Evolutionary conservation across 106 monocot species (phyloP).

Genomic region (Allium cepa): DNA sequence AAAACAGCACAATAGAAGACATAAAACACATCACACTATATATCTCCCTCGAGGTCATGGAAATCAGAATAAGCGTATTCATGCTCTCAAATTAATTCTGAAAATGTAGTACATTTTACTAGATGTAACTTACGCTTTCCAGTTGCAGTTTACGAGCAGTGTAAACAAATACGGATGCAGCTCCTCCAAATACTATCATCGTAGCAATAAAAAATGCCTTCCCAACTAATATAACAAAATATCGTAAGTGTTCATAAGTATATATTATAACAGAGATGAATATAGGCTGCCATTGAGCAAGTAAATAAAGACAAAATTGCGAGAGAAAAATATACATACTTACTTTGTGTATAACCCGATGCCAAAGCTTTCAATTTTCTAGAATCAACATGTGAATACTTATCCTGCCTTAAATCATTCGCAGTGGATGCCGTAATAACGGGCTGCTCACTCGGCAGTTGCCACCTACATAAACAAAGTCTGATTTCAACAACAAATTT

Average conservation of each 20-base stretch:
- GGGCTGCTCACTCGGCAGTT: slow-evolving; percentile 41
- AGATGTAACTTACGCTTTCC: slow-evolving; percentile 46
- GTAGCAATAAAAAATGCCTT: slow-evolving; percentile 64
- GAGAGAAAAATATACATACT: background rate
- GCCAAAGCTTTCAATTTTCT: slow-evolving; percentile 61
- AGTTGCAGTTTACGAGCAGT: slow-evolving; percentile 43
- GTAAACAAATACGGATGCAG: slow-evolving; percentile 18
- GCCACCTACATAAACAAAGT: slow-evolving; percentile 46
- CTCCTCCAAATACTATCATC: slow-evolving; percentile 61
- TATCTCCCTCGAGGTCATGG: too few species aligned
- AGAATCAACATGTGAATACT: slow-evolving; percentile 31
- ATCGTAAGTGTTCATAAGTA: background rate
- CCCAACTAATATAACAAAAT: slow-evolving; percentile 33
- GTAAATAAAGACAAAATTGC: background rate
- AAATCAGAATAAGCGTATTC: too few species aligned
- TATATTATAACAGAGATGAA: background rate
- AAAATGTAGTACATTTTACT: background rate
- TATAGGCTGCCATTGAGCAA: background rate
- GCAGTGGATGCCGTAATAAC: slow-evolving; percentile 55
- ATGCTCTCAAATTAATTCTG: too few species aligned
- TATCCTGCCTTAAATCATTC: slow-evolving; percentile 61
- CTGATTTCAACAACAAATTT: too few species aligned
- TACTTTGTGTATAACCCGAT: slow-evolving; percentile 57
- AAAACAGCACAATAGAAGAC: too few species aligned
- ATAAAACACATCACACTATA: too few species aligned